Evolutionary conservation across 2,329 filamentous ascomycete genomes (phyloP).

Genomic region (Pseudogymnoascus sp.): DNA sequence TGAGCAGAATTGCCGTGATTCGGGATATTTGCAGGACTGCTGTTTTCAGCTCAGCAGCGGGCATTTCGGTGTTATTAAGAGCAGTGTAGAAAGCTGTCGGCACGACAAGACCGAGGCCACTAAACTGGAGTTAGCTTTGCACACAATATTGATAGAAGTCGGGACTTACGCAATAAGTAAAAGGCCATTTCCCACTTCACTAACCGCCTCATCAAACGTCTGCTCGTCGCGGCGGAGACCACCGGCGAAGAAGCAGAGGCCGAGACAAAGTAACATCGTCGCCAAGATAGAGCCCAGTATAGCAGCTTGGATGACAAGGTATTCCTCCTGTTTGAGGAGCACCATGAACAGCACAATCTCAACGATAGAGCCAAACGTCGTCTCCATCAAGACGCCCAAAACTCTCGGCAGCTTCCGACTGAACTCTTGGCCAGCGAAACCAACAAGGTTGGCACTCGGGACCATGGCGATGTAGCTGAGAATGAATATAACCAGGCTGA

Average conservation of each 20-base stretch:
- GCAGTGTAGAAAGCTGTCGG: conserved; percentile 42
- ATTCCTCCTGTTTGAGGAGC: conserved; percentile 47
- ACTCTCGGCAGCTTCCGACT: conserved; percentile 70
- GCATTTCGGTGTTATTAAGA: conserved; percentile 29
- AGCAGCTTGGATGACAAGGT: conserved; percentile 72
- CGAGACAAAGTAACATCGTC: conserved; percentile 72
- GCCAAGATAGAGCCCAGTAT: conserved; percentile 78
- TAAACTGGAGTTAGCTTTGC: conserved; percentile 20
- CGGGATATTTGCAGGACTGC: conserved; percentile 60
- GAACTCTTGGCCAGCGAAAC: conserved; percentile 65
- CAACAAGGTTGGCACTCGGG: conserved; percentile 65
- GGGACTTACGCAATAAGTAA: conserved; percentile 65
- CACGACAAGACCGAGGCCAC: conserved; percentile 40
- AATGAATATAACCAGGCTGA: conserved; percentile 57
- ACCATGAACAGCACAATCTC: conserved; percentile 80
- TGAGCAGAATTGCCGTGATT: conserved; percentile 60
- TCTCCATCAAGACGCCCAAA: conserved; percentile 53
- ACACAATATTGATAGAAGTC: background rate
- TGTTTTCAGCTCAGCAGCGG: conserved; percentile 34
- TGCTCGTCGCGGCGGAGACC: conserved; percentile 61
- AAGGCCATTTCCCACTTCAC: conserved; percentile 70
- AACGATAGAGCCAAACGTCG: conserved; percentile 63
- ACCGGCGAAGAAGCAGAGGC: conserved; percentile 70
- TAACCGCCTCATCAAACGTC: conserved; percentile 65
- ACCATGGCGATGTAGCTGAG: conserved; percentile 72